Evolutionary conservation across 83 land plant genomes (phyloP).

Genomic region (Picea engelmannii): DNA sequence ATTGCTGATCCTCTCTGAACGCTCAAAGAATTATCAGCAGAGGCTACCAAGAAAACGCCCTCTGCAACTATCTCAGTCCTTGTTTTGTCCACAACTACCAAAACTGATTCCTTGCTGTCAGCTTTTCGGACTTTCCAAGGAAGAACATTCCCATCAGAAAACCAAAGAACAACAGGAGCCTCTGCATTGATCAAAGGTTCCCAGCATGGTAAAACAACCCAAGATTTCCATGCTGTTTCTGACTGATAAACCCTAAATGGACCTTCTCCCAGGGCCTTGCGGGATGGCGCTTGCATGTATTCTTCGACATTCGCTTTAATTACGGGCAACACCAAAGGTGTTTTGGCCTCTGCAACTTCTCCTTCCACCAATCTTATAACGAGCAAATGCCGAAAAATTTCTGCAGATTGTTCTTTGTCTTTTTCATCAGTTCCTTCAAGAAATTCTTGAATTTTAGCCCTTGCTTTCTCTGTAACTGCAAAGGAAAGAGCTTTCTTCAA

Average conservation of each 20-base stretch:
- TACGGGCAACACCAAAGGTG: conserved; percentile 71
- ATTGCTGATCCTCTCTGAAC: conserved; percentile 55
- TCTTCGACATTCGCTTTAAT: conserved; percentile 35
- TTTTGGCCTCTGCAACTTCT: conserved; percentile 66
- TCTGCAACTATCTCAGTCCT: conserved; percentile 43
- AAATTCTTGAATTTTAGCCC: conserved; percentile 25
- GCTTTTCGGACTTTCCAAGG: conserved; percentile 62
- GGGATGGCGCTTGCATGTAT: conserved; percentile 43
- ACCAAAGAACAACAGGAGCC: conserved; percentile 69
- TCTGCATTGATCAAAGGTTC: conserved; percentile 48
- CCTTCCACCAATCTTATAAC: conserved; percentile 60
- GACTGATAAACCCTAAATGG: conserved; percentile 70
- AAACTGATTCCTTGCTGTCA: conserved; percentile 54
- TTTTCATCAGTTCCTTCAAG: conserved; percentile 24
- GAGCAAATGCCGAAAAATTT: conserved; percentile 28
- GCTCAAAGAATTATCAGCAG: conserved; percentile 30
- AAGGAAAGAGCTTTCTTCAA: conserved; percentile 59
- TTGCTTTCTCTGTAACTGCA: conserved; percentile 67
- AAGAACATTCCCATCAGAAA: conserved; percentile 57
- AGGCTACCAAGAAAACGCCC: conserved; percentile 53
- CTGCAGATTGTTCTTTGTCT: conserved; percentile 24
- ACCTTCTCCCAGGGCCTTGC: conserved; percentile 44
- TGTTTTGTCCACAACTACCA: conserved; percentile 75
- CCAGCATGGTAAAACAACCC: conserved; percentile 93
- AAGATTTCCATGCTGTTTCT: conserved; percentile 69